Evolutionary conservation across 495 filamentous ascomycete species (phyloP).

Genomic region (Letharia columbiana): DNA sequence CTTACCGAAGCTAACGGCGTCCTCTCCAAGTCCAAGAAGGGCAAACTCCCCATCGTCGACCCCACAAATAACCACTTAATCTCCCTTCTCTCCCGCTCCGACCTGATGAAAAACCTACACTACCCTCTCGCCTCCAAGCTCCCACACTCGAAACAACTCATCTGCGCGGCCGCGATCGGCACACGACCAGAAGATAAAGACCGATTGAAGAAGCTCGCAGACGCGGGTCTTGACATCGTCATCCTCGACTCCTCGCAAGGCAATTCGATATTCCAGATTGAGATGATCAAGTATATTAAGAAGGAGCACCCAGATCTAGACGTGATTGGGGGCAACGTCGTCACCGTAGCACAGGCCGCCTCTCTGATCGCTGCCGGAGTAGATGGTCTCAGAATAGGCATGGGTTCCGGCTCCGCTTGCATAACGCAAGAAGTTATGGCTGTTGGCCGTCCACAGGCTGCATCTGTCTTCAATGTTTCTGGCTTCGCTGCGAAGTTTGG

Average conservation of each 20-base stretch:
- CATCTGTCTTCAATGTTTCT: slow-evolving; percentile 80
- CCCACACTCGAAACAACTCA: slow-evolving; percentile 93
- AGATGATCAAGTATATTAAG: slow-evolving; percentile 96
- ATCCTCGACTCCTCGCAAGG: slow-evolving; percentile 93
- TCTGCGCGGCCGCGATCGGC: slow-evolving; percentile 89
- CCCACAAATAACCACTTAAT: slow-evolving; percentile 67
- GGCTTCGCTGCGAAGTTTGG: slow-evolving; percentile 86
- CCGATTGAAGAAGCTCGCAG: slow-evolving; percentile 78
- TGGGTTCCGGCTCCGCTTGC: slow-evolving; percentile 96
- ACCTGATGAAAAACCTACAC: slow-evolving; percentile 97
- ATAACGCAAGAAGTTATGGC: slow-evolving; percentile 99
- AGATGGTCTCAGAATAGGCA: slow-evolving; percentile 95
- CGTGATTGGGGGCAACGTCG: slow-evolving; percentile 96
- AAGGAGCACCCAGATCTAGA: slow-evolving; percentile 73
- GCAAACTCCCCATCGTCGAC: slow-evolving; percentile 96
- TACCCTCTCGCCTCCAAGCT: slow-evolving; percentile 96
- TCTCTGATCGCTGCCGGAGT: slow-evolving; percentile 85
- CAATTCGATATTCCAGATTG: slow-evolving; percentile 92
- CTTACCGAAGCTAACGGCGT: slow-evolving; percentile 87
- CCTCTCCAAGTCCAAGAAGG: slow-evolving; percentile 93
- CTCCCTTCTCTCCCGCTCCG: slow-evolving; percentile 90
- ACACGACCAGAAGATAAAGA: slow-evolving; percentile 86
- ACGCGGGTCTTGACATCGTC: slow-evolving; percentile 93
- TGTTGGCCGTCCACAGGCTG: slow-evolving; percentile 89
- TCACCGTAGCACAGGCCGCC: slow-evolving; percentile 91